Evolutionary conservation across 2,329 filamentous ascomycete species (phyloP), one percentile per base, ranked within the genome.

Genomic region (Pyrenochaeta sp.): DNA sequence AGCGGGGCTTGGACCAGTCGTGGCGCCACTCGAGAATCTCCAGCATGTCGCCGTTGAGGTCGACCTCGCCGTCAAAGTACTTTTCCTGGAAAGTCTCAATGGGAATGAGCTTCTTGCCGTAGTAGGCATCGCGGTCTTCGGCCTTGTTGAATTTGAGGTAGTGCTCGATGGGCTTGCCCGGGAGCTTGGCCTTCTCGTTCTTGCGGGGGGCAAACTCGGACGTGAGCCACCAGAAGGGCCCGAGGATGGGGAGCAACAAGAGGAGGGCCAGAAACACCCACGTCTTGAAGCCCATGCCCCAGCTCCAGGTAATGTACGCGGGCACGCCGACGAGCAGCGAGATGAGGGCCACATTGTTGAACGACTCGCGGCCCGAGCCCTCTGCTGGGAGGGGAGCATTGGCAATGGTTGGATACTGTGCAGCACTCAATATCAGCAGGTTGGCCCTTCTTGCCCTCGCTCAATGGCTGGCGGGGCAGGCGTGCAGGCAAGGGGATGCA

Each of bases 61-160:
- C 90, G 53, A 96, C 91, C 45, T 96, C 86, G 46, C 90, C 90
- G 68, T 94, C 88, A 74, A 97, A 96, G 81, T 96, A 97, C 88
- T 93, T 96, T 76, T 96, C 92, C 71, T 95, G 86, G 80, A 97
- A 97, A 17, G 90, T 95, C 78, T 96, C 87, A 80, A 95, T 87
- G 41, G 90, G 87, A 49, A 94, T 90, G 77, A 88, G 92, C 76
- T 82, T 88, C 72, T 81, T 81, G 72, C 89, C 89, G 59, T 82
- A 80, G 77, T 90, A 94, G 75, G 86, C 90, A 63, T 76, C 68
- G 48, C 73, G 74, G 63, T 84, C 80, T 53, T 77, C 77, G 35
- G 78, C 72, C 49, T 77, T 79, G 64, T 90, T 89, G 80, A 94
- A 94, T 49, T 83, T 86, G 58, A 94, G 84, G 77, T 97, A 97